Percentiles rank a stretch among this genome's conserved stretches.
Conservation (phyloP, 73 alveolate genomes). For the Diophrys sp. region DNA sequence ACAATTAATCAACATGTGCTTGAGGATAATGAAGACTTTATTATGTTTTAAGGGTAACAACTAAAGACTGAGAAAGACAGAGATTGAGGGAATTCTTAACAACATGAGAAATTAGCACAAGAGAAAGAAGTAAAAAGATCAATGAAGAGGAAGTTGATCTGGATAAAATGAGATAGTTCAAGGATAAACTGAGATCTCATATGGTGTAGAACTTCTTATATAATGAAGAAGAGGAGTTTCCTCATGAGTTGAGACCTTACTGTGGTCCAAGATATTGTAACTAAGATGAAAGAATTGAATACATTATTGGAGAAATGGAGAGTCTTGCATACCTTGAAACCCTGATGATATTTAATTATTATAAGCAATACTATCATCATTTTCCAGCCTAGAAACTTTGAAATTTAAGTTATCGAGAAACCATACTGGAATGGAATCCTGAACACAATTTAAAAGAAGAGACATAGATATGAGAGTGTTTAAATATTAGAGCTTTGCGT, state of each 20-base stretch:
- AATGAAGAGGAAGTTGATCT: slow-evolving; percentile 24
- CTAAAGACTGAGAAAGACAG: slow-evolving; percentile 18
- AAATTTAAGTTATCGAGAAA: too few species aligned
- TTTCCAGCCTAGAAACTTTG: too few species aligned
- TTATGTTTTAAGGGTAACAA: slow-evolving; percentile 39
- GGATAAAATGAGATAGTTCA: slow-evolving; percentile 31
- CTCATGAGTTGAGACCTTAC: slow-evolving; percentile 35
- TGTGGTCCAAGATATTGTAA: slow-evolving; percentile 52
- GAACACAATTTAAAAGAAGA: too few species aligned
- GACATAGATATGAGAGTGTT: too few species aligned
- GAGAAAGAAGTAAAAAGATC: slow-evolving; percentile 25
- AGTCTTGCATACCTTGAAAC: slow-evolving; percentile 1
- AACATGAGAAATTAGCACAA: background rate
- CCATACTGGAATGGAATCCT: too few species aligned
- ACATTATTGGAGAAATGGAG: slow-evolving; percentile 19
- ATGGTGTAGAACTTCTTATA: slow-evolving; percentile 59
- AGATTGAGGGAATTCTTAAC: slow-evolving; percentile 26
- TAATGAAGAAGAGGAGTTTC: slow-evolving; percentile 20
- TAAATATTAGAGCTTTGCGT: slow-evolving; percentile 27
- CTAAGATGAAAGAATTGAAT: slow-evolving; percentile 46
- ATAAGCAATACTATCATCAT: too few species aligned
- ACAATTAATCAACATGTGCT: slow-evolving; percentile 57
- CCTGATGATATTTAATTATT: too few species aligned
- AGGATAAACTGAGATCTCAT: slow-evolving; percentile 40
- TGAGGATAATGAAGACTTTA: slow-evolving; percentile 63